Evolutionary conservation across 495 filamentous ascomycete genomes (phyloP).

Genomic region (Tirmania nivea): DNA sequence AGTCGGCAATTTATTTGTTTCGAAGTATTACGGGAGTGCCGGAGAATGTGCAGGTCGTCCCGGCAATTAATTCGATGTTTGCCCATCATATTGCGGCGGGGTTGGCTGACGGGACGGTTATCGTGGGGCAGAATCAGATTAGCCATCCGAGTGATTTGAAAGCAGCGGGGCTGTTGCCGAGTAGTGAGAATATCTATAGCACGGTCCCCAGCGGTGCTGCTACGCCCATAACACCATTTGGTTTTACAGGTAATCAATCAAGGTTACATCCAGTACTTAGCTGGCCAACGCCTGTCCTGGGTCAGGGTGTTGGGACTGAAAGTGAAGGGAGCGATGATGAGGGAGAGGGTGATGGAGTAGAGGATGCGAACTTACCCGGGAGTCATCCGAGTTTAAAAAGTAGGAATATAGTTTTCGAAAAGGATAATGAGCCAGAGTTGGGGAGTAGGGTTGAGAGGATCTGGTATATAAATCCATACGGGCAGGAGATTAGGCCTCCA

Average conservation of each 20-base stretch:
- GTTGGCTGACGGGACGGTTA: conserved; percentile 50
- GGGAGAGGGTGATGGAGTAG: conserved; percentile 15
- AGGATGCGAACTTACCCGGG: conserved; percentile 79
- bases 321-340: conserved; percentile 10
- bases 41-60: conserved; percentile 51
- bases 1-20: conserved; percentile 62
- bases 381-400: conserved; percentile 56
- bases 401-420: conserved; percentile 60
- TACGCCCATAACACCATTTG: background rate
- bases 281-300: background rate
- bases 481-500: conserved; percentile 59
- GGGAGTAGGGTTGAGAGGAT: conserved; percentile 56
- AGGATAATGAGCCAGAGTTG: conserved; percentile 47
- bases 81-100: conserved; percentile 80
- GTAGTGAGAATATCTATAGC: background rate
- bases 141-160: conserved; percentile 42
- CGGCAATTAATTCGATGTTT: conserved; percentile 84
- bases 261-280: background rate
- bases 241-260: background rate
- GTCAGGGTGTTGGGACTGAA: background rate
- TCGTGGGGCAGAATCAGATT: conserved; percentile 82
- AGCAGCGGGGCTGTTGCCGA: background rate
- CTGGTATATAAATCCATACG: conserved; percentile 97
- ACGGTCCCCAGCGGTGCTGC: background rate
- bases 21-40: conserved; percentile 64